A percentile compares a stretch with the other conserved stretches of the same genome.
phyloP scores from a whole-genome alignment of 768 basidiomycete species.

The Russula sp. region DNA sequence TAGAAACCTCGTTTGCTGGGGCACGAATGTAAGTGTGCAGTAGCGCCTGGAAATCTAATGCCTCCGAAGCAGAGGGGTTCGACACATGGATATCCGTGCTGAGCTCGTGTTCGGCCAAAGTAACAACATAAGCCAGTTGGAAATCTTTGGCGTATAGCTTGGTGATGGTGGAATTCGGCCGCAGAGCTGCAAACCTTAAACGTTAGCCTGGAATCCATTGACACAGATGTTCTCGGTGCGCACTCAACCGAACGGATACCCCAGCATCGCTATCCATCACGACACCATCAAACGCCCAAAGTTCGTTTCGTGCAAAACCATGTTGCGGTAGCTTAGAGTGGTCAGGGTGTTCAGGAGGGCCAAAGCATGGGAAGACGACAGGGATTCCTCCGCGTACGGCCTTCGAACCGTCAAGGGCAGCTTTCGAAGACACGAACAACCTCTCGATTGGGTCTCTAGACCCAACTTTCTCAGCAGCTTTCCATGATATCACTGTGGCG shows the following conservation, averaged over 20 bases:
- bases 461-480: slow-evolving; percentile 35
- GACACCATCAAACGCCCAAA: slow-evolving; percentile 61
- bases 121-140: slow-evolving; percentile 73
- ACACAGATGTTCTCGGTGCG: slow-evolving; percentile 25
- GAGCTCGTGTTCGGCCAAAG: slow-evolving; percentile 64
- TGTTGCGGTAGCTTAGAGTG: slow-evolving; percentile 74
- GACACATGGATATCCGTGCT: slow-evolving; percentile 74
- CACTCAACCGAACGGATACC: slow-evolving; percentile 76
- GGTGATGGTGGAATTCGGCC: slow-evolving; percentile 50
- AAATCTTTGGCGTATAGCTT: slow-evolving; percentile 58
- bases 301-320: slow-evolving; percentile 78
- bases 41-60: slow-evolving; percentile 84
- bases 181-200: slow-evolving; percentile 43
- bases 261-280: slow-evolving; percentile 61
- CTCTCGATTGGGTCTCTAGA: slow-evolving; percentile 46
- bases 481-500: slow-evolving; percentile 87
- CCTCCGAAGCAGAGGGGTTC: slow-evolving; percentile 44
- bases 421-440: slow-evolving; percentile 76
- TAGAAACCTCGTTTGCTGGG: slow-evolving; percentile 48
- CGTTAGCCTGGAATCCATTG: neutral
- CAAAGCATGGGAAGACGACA: slow-evolving; percentile 83
- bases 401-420: slow-evolving; percentile 73
- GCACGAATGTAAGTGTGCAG: slow-evolving; percentile 85
- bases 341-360: slow-evolving; percentile 67
- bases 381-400: slow-evolving; percentile 55